These are phyloP conservation scores for Arthrobotrys sphaeroides DNA, from an alignment of 2,329 filamentous ascomycete genomes.

Conservation along the genomic window DNA sequence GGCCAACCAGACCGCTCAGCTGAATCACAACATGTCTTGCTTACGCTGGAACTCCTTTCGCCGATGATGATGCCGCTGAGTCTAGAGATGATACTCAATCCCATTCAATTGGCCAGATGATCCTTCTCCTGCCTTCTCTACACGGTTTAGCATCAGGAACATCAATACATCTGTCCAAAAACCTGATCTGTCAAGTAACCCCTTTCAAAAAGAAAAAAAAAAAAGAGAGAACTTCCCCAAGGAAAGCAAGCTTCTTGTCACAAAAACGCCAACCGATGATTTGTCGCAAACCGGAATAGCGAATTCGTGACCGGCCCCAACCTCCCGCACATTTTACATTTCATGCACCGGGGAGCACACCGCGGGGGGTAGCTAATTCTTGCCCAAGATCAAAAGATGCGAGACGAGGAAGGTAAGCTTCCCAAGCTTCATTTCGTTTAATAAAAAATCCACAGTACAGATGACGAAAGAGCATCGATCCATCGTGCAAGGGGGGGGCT, in stretches of 20 bases:
- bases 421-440: constrained; percentile 26
- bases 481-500: background rate
- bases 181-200: background rate
- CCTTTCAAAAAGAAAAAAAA: background rate
- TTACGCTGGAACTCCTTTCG: background rate
- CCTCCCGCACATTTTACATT: background rate
- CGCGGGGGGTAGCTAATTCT: background rate
- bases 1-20: constrained; percentile 12
- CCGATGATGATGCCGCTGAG: background rate
- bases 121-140: background rate
- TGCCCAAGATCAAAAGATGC: background rate
- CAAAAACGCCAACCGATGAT: constrained; percentile 24
- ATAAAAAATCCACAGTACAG: background rate
- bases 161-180: background rate
- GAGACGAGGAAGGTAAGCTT: constrained; percentile 24
- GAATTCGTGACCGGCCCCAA: background rate
- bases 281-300: constrained; percentile 35
- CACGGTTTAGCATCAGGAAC: background rate
- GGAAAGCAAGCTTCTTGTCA: constrained; percentile 5
- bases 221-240: background rate
- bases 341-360: background rate
- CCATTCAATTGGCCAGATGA: constrained; percentile 11
- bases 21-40: constrained; percentile 11
- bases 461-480: background rate
- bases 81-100: background rate